phyloP scores from a whole-genome alignment of 2,329 filamentous ascomycete genomes.

The Exophiala aquamarina region DNA sequence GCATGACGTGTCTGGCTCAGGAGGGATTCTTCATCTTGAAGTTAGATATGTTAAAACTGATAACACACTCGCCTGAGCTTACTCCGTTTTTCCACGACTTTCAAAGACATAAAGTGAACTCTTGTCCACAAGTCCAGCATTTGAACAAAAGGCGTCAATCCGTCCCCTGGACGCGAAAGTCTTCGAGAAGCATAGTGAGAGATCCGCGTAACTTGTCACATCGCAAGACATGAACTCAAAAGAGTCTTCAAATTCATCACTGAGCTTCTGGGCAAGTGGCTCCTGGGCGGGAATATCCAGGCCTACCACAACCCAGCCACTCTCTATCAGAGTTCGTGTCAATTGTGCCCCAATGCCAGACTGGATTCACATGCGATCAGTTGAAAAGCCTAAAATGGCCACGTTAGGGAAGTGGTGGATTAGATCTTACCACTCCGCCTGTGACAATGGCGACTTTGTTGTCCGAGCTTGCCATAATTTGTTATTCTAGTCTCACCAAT shows the following conservation, averaged over 20 bases:
- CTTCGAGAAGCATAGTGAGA: constrained; percentile 43
- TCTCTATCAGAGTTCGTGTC: constrained; percentile 35
- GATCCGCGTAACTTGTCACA: constrained; percentile 48
- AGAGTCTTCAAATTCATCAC: constrained; percentile 36
- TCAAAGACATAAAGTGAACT: constrained; percentile 47
- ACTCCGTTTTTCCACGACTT: constrained; percentile 30
- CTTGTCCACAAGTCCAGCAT: constrained; percentile 50
- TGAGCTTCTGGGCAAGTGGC: constrained; percentile 23
- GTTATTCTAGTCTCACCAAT: too few species aligned
- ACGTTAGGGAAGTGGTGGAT: too few species aligned
- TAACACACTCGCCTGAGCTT: not conserved
- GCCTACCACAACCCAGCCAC: constrained; percentile 36
- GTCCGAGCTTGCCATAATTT: not conserved
- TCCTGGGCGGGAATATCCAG: constrained; percentile 35
- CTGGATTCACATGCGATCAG: too few species aligned
- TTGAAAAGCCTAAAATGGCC: too few species aligned
- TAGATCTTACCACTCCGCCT: constrained; percentile 39
- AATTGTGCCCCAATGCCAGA: constrained; percentile 51
- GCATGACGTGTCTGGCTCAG: constrained; percentile 45
- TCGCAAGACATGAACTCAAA: constrained; percentile 48
- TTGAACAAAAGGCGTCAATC: constrained; percentile 51
- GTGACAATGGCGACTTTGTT: constrained; percentile 40
- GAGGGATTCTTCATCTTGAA: constrained; percentile 38
- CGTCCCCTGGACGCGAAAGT: constrained; percentile 47
- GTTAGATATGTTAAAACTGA: not conserved